Base-by-base conservation (phyloP, 192 early-diverging fungal species). In the Coemansia sp. region DNA sequence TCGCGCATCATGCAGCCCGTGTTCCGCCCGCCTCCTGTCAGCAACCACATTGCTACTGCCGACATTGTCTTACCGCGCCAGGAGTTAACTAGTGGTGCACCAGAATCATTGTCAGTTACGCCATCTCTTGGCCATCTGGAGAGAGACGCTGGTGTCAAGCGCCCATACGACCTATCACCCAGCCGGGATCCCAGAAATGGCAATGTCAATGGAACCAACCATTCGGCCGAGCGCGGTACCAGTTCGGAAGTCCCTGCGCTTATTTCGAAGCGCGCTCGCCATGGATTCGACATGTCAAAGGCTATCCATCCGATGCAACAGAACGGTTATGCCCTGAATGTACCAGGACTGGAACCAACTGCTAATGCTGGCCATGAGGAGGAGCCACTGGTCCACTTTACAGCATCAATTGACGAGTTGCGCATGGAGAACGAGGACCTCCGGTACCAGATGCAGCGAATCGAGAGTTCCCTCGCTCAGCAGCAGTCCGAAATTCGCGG, bases 361-460 rank as follows among this genome's bases (percentile, higher is more conserved):
- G 21, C 0, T 41, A 46, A 33, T 59, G 63, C 37, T 51, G 64
- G 37, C 59, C 41, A 6, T n/a, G 37, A 8, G 3, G 59, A 41
- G 39, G 24, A 24, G 27, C 64, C 14, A 4, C 42, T 31, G 62
- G 36, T 14, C 42, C 46, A 35, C 27, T 53, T 54, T 9, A 6
- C 66, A 17, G 10, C 51, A 2, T 45, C 60, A 7, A 44, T 82
- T 17, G 62, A 68, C 35, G 63, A 54, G 31, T 56, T 82, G 74
- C 79, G 74, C 17, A 57, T 63, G 56, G 79, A 82, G 53, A 82
- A 77, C 66, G 56, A 75, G 1, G 74, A 77, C 9, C 74, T 82
- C 29, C 73, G 70, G 68, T 39, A 59, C 3, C 67, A 77, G 51
- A 45, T 82, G 57, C 53, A 68, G 7, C 67, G 63, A 36, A 67